Percentiles rank a stretch among this genome's conserved stretches.
Evolutionary conservation across 78 protist species (phyloP).

Genomic region (Emiliania huxleyi): DNA sequence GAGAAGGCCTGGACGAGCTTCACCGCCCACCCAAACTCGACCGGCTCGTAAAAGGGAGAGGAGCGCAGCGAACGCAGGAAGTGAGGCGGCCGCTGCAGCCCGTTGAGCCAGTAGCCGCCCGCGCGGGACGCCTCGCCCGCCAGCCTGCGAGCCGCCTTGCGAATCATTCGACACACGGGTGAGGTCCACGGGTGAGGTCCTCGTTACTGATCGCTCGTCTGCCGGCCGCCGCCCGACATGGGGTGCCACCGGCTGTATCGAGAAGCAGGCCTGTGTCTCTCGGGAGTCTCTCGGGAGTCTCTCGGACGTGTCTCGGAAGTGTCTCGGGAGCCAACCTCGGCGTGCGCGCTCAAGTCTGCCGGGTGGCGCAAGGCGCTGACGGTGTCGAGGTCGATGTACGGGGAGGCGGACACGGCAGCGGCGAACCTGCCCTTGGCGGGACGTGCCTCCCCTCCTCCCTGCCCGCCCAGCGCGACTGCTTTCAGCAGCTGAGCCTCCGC

Average conservation of each 20-base stretch:
- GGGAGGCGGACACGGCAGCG: neutral
- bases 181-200: no score
- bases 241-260: no score
- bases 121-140: no score
- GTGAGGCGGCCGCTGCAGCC: neutral
- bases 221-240: no score
- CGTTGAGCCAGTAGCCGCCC: neutral
- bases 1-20: neutral
- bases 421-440: no score
- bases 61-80: neutral
- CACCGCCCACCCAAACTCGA: neutral
- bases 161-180: no score
- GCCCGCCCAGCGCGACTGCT: neutral
- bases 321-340: neutral
- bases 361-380: neutral
- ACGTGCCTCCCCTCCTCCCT: no score
- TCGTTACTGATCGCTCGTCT: no score
- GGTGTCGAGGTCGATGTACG: neutral
- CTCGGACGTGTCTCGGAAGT: no score
- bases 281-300: no score
- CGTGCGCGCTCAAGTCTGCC: neutral
- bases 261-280: no score
- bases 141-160: no score
- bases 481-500: neutral
- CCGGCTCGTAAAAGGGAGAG: neutral